Percentiles rank a stretch among this genome's conserved stretches.
Conservation (phyloP, 2,329 filamentous ascomycete genomes). For the Trematosphaeria pertusa region DNA sequence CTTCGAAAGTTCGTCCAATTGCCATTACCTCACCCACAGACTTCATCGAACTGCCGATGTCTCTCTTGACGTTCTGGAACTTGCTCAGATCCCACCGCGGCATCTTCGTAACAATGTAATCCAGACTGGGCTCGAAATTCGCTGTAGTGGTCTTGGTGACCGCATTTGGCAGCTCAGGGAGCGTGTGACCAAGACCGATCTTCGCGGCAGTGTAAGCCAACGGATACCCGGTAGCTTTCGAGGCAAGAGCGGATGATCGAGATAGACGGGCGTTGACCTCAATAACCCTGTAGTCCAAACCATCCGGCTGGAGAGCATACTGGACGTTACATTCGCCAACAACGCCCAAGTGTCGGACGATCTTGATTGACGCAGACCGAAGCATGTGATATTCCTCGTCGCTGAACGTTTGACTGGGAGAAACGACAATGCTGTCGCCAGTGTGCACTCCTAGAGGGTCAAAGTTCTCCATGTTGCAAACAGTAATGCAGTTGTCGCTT, state of each 20-base stretch:
- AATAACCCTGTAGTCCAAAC: conserved; percentile 97
- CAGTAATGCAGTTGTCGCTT: conserved; percentile 98
- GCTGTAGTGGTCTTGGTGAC: conserved; percentile 98
- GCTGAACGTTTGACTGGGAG: conserved; percentile 93
- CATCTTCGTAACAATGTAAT: conserved; percentile 99
- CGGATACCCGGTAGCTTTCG: conserved; percentile 97
- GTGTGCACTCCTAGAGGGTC: conserved; percentile 97
- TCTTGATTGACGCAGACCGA: conserved; percentile 95
- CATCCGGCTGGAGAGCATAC: conserved; percentile 95
- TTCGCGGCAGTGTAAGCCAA: conserved; percentile 97
- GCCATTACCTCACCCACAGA: conserved; percentile 99
- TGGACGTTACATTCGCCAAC: conserved; percentile 99
- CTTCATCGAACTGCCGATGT: conserved; percentile 98
- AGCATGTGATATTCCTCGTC: conserved; percentile 99
- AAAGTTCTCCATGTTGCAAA: conserved; percentile 99
- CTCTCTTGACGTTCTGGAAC: conserved; percentile 98
- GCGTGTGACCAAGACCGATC: conserved; percentile 93
- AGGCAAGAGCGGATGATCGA: conserved; percentile 93
- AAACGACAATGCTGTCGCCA: conserved; percentile 97
- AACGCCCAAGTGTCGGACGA: conserved; percentile 94
- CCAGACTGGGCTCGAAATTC: conserved; percentile 96
- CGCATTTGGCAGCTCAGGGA: conserved; percentile 95
- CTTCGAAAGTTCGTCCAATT: conserved; percentile 97
- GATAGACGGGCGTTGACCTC: conserved; percentile 99
- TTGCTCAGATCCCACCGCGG: conserved; percentile 98